A percentile compares a stretch with the other conserved stretches of the same genome.
Evolutionary conservation across 2,329 filamentous ascomycete genomes (phyloP).

Genomic region (Fusarium sp.): DNA sequence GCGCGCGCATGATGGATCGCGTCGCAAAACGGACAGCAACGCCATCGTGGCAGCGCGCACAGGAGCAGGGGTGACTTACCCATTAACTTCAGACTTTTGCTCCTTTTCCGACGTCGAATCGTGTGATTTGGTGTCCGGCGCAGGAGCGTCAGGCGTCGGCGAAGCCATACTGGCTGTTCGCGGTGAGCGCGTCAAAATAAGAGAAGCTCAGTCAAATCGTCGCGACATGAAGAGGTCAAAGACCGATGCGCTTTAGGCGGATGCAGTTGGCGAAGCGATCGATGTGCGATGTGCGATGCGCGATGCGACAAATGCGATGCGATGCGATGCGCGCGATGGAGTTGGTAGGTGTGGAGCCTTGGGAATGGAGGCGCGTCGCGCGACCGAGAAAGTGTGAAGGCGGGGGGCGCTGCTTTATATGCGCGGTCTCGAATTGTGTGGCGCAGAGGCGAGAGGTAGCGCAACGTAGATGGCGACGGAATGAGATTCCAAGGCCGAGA

Average conservation of each 20-base stretch:
- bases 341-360: constrained; percentile 26
- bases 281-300: background rate
- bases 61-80: constrained; percentile 48
- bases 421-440: constrained; percentile 25
- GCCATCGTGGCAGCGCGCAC: constrained; percentile 12
- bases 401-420: constrained; percentile 35
- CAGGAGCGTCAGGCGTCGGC: constrained; percentile 56
- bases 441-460: constrained; percentile 30
- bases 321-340: constrained; percentile 20
- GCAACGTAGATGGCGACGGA: constrained; percentile 35
- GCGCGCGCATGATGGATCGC: constrained; percentile 4
- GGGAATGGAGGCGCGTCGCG: constrained; percentile 42
- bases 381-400: constrained; percentile 21
- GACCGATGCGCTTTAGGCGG: constrained; percentile 15
- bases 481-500: constrained; percentile 24
- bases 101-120: constrained; percentile 46
- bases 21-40: constrained; percentile 22
- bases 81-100: constrained; percentile 51
- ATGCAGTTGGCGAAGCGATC: background rate
- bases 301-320: constrained; percentile 26
- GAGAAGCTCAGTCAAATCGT: constrained; percentile 45
- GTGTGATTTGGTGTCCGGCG: constrained; percentile 62
- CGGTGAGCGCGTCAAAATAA: constrained; percentile 46
- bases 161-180: constrained; percentile 68
- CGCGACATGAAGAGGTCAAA: constrained; percentile 53